Conservation (phyloP, 306 rosid species). For the Corylus avellana region DNA sequence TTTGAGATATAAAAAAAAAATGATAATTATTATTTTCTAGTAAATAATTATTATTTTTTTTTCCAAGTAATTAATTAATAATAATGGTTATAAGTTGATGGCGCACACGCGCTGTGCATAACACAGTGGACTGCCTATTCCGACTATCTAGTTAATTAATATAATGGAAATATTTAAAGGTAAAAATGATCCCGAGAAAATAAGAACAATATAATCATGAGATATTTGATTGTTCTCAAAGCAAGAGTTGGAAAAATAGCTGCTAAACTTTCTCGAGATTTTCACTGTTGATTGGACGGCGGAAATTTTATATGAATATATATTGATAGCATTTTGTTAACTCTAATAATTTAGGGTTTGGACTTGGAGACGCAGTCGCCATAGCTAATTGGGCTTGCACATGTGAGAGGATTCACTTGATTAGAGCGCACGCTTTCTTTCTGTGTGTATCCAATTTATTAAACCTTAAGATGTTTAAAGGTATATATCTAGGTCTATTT, state of each 20-base stretch:
- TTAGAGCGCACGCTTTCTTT: constrained; percentile 53
- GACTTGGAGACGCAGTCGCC: constrained; percentile 61
- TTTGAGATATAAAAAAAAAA: no score
- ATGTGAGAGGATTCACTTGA: constrained; percentile 42
- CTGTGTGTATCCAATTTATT: constrained; percentile 41
- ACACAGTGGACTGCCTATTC: constrained; percentile 14
- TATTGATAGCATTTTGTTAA: constrained; percentile 41
- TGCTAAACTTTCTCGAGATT: constrained; percentile 67
- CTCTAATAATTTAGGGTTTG: constrained; percentile 25
- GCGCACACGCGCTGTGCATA: constrained; percentile 47
- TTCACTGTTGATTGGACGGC: constrained; percentile 65
- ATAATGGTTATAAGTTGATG: no score
- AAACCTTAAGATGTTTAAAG: not conserved
- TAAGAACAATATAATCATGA: constrained; percentile 32
- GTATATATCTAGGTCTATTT: no score
- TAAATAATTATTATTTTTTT: no score
- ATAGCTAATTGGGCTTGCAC: constrained; percentile 55
- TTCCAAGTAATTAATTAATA: no score
- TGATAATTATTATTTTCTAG: no score
- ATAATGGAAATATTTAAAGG: constrained; percentile 38
- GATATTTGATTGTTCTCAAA: constrained; percentile 63
- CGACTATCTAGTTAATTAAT: constrained; percentile 20
- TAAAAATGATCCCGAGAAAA: constrained; percentile 76
- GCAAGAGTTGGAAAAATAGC: constrained; percentile 68
- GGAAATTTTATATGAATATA: constrained; percentile 34